Base-by-base conservation (phyloP, 2,329 filamentous ascomycete genomes). In the Penicillium palitans region DNA sequence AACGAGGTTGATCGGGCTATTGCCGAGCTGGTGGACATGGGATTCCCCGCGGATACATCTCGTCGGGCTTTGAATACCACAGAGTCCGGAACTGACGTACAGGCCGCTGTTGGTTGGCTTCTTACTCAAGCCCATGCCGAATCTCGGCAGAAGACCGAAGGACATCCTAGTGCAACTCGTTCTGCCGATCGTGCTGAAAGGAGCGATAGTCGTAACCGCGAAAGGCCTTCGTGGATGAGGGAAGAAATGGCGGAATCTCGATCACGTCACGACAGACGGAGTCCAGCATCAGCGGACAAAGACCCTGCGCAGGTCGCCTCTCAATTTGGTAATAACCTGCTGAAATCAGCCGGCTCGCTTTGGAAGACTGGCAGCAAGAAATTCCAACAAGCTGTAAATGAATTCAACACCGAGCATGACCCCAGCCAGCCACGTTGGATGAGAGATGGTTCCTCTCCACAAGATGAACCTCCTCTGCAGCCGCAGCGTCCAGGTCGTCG, bases 291-390 rank as follows among this genome's bases (percentile, higher is more conserved):
- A 44, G 79, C 74, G 8, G 90, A 92, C 2, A 86, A 82, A 53
- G 93, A 97, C 67, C 82, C 96, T 56, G 81, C 90, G 17, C 91
- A 93, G 69, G 84, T 89, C 44, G 93, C 93, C 2, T 87, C 91
- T 6, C 89, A 93, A 35, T 82, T 98, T 70, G 90, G 95, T 0
- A 91, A 80, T 45, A 96, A 84, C 61, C 76, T 99, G 13, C 87
- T 98, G 74, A 99, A 99, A 74, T 95, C 93, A 3, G 95, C 95
- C 2, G 96, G 96, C 65, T 93, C 91, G 0, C 78, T 98, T 0
- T 99, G 95, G 95, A 99, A 96, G 72, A 90, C 90, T 3, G 88
- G 93, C 0, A 91, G 93, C 70, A 99, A 96, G 76, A 93, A 91
- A 72, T 85, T 98, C 58, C 91, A 96, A 69, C 91, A 95, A 74